Evolutionary conservation across 352 stramenopile species (phyloP).

Genomic region (Phytophthora ohioensis): DNA sequence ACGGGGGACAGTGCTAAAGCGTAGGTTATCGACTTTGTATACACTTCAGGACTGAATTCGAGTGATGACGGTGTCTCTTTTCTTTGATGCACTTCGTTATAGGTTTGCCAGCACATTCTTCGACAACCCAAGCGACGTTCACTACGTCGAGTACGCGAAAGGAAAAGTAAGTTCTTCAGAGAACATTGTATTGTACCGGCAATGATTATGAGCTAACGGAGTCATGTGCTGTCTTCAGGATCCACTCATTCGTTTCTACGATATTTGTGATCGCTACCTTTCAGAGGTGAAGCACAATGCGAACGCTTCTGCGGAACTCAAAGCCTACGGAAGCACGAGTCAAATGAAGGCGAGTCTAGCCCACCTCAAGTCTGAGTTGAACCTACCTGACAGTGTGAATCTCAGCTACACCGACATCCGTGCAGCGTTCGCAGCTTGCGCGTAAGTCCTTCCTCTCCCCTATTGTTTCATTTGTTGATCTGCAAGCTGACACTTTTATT

Average conservation of each 20-base stretch:
- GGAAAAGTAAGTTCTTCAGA: conserved; percentile 43
- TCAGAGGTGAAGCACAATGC: conserved; percentile 63
- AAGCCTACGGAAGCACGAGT: conserved; percentile 45
- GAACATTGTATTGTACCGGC: neutral
- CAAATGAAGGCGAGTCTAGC: conserved; percentile 41
- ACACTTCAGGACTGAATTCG: neutral
- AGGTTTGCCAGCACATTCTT: conserved; percentile 76
- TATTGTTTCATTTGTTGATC: neutral
- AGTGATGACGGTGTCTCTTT: neutral
- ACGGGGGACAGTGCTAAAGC: conserved; percentile 68
- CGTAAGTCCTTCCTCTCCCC: conserved; percentile 37
- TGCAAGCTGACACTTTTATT: neutral
- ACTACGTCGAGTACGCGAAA: conserved; percentile 60
- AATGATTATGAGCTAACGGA: neutral
- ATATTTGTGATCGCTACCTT: conserved; percentile 68
- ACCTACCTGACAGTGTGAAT: conserved; percentile 36
- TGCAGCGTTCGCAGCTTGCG: conserved; percentile 68
- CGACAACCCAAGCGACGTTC: conserved; percentile 54
- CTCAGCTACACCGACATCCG: conserved; percentile 55
- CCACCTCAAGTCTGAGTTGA: conserved; percentile 48
- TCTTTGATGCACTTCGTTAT: neutral
- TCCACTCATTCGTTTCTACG: conserved; percentile 71
- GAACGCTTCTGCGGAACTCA: conserved; percentile 49
- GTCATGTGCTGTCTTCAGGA: conserved; percentile 40
- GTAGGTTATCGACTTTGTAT: conserved; percentile 33